phyloP scores from a whole-genome alignment of 129 eudicot genomes.

The Saussurea involucrata region DNA sequence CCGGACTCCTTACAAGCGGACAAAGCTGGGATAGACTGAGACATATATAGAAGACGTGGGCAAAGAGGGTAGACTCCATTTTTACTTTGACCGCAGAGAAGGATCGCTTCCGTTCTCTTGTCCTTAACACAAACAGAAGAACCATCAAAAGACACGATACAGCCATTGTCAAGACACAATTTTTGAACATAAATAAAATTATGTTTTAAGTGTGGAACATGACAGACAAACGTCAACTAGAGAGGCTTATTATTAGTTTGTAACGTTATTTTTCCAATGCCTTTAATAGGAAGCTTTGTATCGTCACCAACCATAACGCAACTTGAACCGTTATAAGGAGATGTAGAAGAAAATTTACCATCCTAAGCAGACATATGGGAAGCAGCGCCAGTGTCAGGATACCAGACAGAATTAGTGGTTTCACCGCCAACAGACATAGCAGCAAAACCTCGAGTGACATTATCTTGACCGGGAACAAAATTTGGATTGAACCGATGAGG shows the following conservation, averaged over 20 bases:
- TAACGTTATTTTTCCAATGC: background rate
- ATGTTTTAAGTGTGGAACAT: background rate
- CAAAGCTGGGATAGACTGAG: background rate
- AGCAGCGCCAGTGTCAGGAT: background rate
- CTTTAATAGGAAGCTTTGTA: background rate
- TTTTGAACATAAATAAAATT: background rate
- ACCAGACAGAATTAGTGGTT: background rate
- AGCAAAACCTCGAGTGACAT: background rate
- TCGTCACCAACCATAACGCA: background rate
- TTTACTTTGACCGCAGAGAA: background rate
- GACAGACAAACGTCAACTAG: background rate
- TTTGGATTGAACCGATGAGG: too few species aligned
- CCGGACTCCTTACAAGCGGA: background rate
- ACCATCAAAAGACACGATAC: background rate
- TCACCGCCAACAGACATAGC: background rate
- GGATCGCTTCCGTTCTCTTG: background rate
- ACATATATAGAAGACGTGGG: background rate
- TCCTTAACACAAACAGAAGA: conserved; percentile 13
- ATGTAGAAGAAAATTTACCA: background rate
- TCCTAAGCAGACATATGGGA: conserved; percentile 9
- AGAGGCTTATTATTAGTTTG: background rate
- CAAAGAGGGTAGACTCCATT: background rate
- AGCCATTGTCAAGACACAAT: background rate
- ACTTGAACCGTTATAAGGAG: background rate
- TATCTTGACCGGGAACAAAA: too few species aligned